These are phyloP conservation scores for Pneumocystis carinii DNA, from an alignment of 1,139 yeast genomes.

Conservation along the genomic window DNA sequence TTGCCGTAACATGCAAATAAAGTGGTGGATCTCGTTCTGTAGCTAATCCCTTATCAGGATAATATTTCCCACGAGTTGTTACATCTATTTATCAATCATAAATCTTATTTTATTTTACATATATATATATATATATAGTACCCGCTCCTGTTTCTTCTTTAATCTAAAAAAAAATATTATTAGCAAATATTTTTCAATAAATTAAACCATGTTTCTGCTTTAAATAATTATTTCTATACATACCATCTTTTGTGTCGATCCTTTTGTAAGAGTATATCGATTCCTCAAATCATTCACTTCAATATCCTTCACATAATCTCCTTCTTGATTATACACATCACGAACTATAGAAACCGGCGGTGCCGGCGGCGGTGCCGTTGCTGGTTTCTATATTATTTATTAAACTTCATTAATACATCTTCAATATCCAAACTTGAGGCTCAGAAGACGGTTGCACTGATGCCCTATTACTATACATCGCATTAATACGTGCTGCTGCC, in stretches of 20 bases:
- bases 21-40: constrained; percentile 25
- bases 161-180: constrained; percentile 3
- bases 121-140: not conserved
- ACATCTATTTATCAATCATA: constrained; percentile 16
- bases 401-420: not conserved
- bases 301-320: constrained; percentile 19
- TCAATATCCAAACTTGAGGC: not conserved
- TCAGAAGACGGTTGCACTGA: not conserved
- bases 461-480: not conserved
- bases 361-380: constrained; percentile 7
- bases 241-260: constrained; percentile 21
- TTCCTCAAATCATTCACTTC: constrained; percentile 28
- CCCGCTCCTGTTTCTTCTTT: constrained; percentile 14
- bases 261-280: constrained; percentile 27
- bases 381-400: not conserved
- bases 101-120: too few species aligned
- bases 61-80: constrained; percentile 26
- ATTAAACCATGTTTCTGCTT: too few species aligned
- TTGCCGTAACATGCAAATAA: constrained; percentile 23
- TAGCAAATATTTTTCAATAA: not conserved
- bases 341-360: constrained; percentile 1
- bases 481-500: not conserved
- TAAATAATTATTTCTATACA: too few species aligned
- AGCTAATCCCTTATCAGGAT: constrained; percentile 26
- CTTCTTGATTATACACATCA: constrained; percentile 7